Percentiles rank a stretch among this genome's conserved stretches.
Conservation (phyloP, 257 asterid genomes). For the Solanum ossicruentum region DNA sequence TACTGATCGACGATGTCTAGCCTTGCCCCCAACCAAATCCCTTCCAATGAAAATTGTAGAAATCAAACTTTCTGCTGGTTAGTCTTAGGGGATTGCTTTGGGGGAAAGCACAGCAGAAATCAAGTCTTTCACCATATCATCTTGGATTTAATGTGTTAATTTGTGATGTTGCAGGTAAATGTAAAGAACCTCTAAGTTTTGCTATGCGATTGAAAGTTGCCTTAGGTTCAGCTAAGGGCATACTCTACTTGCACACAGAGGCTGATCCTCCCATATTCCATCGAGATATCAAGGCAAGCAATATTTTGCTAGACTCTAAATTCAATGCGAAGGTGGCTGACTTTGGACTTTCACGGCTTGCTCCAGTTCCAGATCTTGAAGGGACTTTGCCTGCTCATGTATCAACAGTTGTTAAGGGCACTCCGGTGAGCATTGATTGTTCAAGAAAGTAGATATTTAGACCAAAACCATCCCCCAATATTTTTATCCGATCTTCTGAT, state of each 20-base stretch:
- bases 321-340: slow-evolving; percentile 85
- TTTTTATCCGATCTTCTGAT: not conserved
- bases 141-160: not conserved
- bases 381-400: slow-evolving; percentile 69
- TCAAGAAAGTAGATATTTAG: not conserved
- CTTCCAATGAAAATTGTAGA: not conserved
- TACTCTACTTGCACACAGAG: slow-evolving; percentile 89
- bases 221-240: slow-evolving; percentile 76
- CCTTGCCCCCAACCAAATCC: not conserved
- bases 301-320: slow-evolving; percentile 68
- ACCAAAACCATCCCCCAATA: not conserved
- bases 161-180: slow-evolving; percentile 36
- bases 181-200: slow-evolving; percentile 42
- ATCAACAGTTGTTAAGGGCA: slow-evolving; percentile 93
- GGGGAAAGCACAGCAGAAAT: not conserved
- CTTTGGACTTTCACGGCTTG: slow-evolving; percentile 89
- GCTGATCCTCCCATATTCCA: slow-evolving; percentile 98
- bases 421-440: slow-evolving; percentile 56
- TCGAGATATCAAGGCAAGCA: slow-evolving; percentile 94
- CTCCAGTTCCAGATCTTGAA: slow-evolving; percentile 75
- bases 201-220: slow-evolving; percentile 69
- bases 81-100: not conserved
- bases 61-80: not conserved
- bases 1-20: not conserved
- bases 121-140: not conserved